A percentile compares a stretch with the other conserved stretches of the same genome.
Evolutionary conservation across 2,329 filamentous ascomycete genomes (phyloP).

Genomic region (Penicillium griseofulvum): DNA sequence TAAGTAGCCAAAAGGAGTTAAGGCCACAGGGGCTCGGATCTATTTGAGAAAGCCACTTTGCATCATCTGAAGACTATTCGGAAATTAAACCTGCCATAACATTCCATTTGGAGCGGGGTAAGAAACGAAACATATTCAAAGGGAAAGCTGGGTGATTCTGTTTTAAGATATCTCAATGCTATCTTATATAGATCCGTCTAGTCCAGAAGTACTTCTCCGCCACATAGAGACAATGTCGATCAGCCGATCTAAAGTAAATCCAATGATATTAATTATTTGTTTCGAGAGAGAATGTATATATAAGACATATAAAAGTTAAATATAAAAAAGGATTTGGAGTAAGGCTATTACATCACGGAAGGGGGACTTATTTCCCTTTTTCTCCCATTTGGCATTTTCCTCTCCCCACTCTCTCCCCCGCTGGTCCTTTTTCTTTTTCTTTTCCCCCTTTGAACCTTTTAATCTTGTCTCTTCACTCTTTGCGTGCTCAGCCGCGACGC

Average conservation of each 20-base stretch:
- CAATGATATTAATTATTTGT: too few species aligned
- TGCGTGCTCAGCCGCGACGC: slow-evolving; percentile 16
- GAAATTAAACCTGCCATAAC: neutral
- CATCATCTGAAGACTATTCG: slow-evolving; percentile 2
- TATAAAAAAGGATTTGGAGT: neutral
- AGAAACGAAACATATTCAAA: neutral
- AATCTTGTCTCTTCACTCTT: slow-evolving; percentile 8
- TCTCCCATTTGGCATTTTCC: slow-evolving; percentile 11
- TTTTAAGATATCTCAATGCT: neutral
- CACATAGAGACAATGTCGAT: neutral
- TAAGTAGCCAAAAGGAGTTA: neutral
- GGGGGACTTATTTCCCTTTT: slow-evolving; percentile 5
- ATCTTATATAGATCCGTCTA: neutral
- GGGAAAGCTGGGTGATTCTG: too few species aligned
- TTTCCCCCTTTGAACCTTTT: neutral
- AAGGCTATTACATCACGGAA: slow-evolving; percentile 18
- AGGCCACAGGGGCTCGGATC: slow-evolving; percentile 9
- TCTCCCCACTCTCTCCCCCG: slow-evolving; percentile 17
- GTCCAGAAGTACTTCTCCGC: neutral
- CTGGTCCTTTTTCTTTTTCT: slow-evolving; percentile 7
- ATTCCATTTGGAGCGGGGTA: slow-evolving; percentile 1
- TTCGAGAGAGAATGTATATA: neutral
- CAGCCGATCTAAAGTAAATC: neutral
- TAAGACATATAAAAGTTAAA: neutral
- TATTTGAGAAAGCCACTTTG: slow-evolving; percentile 9